Evolutionary conservation across 345 rosid species (phyloP), one percentile per base, ranked within the genome.

Genomic region (Mallotus nudiflorus): DNA sequence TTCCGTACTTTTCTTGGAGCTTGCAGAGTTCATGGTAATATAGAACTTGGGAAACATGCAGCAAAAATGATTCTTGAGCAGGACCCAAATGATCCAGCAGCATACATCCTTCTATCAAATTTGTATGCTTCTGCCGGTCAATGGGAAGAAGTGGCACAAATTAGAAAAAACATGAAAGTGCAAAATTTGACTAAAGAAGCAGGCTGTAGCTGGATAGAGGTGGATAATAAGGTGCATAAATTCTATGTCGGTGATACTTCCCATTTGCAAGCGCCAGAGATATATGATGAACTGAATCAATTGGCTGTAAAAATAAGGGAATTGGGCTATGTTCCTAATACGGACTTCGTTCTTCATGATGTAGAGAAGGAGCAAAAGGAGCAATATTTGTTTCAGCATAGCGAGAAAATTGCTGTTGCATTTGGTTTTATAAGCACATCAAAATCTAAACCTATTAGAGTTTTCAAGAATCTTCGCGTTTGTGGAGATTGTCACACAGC

Each of bases 1-100:
- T 85, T 93, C 82, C 87, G 92, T n/a, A 86, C 95, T 9, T 87
- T 91, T 74, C 89, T 91, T 62, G 89, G 85, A 71, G 91, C 91
- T 66, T 91, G 92, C 50, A 78, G 82, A 71, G 81, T 89, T 72
- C 87, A 91, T 69, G 76, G 68, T 33, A 76, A 83, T 61, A 81
- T 80, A 49, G 82, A 83, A 66, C 86, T 89, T 2, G 97, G 89
- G 19, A 73, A 82, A 66, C 78, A 75, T 49, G 86, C 87, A 69
- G 92, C 92, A 2, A 77, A 77, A 48, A 83, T 81, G 88, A 87
- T 91, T 65, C 83, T 91, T 28, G 83, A 84, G 69, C 86, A 83
- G 56, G 91, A 86, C 19, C 87, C 87, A 9, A 42, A 78, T 46
- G 97, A 89, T 81, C 86, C 92, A 3, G 82, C 95, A 2, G 88